Evolutionary conservation across 129 eudicot species (phyloP), one percentile per base, ranked within the genome.

Genomic region (Artemisia tridentata): DNA sequence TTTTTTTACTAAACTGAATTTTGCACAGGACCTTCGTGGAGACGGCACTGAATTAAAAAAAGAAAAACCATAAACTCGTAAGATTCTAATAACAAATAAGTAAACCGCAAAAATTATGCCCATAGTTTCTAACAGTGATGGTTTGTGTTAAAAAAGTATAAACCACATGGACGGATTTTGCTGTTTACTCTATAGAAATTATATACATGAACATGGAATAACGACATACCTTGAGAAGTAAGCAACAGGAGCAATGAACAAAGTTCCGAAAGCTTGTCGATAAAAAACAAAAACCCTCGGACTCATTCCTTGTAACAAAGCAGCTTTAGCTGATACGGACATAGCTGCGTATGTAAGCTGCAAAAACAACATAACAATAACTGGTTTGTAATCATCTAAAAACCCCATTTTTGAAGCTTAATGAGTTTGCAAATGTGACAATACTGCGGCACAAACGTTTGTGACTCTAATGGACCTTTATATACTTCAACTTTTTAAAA

Each of bases 221-320:
- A 34, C 41, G 1, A 1, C 16, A 11, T 77, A 91, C 97, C 89
- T 84, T 16, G 86, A 31, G 64, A 86, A 63, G 52, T 53, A 84
- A 70, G 96, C 95, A 59, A 89, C 5, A 27, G 96, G 98, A 74
- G 87, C 65, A 46, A 89, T 81, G 49, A 90, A 70, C 45, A 87
- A 31, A 61, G 87, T 75, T 21, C 96, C 96, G 58, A 82, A 66
- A 67, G 78, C 81, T 78, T 92, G 98, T 53, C 98, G 77, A 67
- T 92, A 92, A 29, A 89, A 86, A 53, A 92, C 88, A 78, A 92
- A 92, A 14, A 92, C 84, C 53, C 92, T 78, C 3, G 96, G 89
- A 52, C 86, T 92, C 86, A 92, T 78, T 56, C 88, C 98, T 76
- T 92, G 77, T 72, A 89, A 72, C 53, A 89, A 85, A 72, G 95